Evolutionary conservation across 225 moss, liverwort and hornwort species (phyloP), one percentile per base, ranked within the genome.

Genomic region (Ulota crispa): DNA sequence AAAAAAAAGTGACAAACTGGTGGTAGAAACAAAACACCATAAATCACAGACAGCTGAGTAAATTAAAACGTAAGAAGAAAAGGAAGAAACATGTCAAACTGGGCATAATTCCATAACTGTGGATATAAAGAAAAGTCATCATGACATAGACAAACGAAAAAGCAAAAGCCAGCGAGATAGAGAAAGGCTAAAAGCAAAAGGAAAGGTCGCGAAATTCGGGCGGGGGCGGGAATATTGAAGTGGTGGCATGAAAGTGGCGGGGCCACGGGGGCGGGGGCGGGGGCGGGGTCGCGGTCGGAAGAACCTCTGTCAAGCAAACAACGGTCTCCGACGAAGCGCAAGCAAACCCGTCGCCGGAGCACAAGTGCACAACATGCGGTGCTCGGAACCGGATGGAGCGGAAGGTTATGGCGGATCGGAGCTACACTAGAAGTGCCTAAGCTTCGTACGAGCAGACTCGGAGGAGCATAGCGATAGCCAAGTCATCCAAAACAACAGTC

Each of bases 211-310:
- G 5, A 23, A 50, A 50, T 13, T 50, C 4, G 50, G 50, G 50
- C 50, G 50, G 18, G 50, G 50, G 50, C 80, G 84, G 79, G 67
- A 75, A 84, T 64, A 80, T 61, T 68, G 76, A 12, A 73, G 72
- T 41, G 60, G 85, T 72, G 77, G 72, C 77, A 52, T 19, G 64
- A 9, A 62, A 42, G 72, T n/a, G 61, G 5, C 28, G 70, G 50
- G 50, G 50, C n/a, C n/a, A 4, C 15, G 47, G 47, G 4, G 47
- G 14, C 79, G 84, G 34, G 34, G 34, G 34, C 34, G 34, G 34
- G 34, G 84, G 66, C 32, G 41, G 3, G 32, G 80, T 20, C 43
- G 64, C 31, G 65, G 81, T 72, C 70, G 65, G 81, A 77, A 60
- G 79, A 60, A 7, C 78, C 79, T 57, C 34, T 34, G 34, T 34